Percentiles rank a stretch among this genome's conserved stretches.
phyloP scores from a whole-genome alignment of 169 alveolate species.

The Besnoitia besnoiti region DNA sequence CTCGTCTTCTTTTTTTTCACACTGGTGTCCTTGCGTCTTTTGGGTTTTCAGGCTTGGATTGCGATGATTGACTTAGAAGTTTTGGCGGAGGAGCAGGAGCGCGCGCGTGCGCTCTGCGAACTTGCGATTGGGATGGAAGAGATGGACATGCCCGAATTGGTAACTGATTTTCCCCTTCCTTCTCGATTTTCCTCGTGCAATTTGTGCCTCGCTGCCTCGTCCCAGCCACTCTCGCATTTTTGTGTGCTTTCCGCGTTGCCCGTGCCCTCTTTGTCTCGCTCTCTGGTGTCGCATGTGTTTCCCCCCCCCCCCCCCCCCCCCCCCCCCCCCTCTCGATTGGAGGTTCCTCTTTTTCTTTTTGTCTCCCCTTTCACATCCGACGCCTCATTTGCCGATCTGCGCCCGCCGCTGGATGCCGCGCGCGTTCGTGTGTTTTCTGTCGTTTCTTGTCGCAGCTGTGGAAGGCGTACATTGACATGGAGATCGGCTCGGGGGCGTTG shows the following conservation, averaged over 20 bases:
- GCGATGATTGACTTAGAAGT: conserved; percentile 89
- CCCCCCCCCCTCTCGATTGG: neutral
- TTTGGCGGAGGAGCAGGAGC: conserved; percentile 87
- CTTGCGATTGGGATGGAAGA: conserved; percentile 84
- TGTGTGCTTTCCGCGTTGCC: neutral
- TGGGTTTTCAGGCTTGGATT: conserved; percentile 84
- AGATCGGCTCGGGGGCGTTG: conserved; percentile 75
- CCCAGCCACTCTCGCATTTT: too few relatives aligned
- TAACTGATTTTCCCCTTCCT: conserved; percentile 1
- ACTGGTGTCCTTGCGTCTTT: neutral
- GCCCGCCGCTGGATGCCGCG: too few relatives aligned
- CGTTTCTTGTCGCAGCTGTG: conserved; percentile 72
- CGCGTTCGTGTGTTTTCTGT: neutral
- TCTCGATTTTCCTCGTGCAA: neutral
- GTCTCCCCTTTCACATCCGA: too few relatives aligned
- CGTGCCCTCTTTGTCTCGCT: neutral
- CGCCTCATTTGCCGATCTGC: too few relatives aligned
- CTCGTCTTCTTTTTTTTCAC: too few relatives aligned
- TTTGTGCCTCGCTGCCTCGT: too few relatives aligned
- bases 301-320: neutral
- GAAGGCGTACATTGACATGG: conserved; percentile 84
- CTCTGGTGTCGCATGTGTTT: neutral
- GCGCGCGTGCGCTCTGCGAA: conserved; percentile 91
- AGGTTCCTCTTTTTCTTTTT: too few relatives aligned
- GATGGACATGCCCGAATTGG: conserved; percentile 93